phyloP scores from a whole-genome alignment of 1,284 basidiomycete genomes.

The Vanrija sp. region DNA sequence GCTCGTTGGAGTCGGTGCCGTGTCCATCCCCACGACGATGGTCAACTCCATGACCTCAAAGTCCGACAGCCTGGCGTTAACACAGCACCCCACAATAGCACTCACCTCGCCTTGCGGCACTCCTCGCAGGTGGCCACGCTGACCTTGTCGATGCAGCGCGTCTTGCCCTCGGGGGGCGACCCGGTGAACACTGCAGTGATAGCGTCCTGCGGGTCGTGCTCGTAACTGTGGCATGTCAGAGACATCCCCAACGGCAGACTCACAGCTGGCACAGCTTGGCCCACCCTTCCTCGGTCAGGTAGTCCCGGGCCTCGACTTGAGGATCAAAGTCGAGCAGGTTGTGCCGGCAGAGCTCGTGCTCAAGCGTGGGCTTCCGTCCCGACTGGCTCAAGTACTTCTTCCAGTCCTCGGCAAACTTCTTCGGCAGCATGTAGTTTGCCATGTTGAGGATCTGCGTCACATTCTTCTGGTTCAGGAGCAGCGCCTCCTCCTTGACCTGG shows the following conservation, averaged over 20 bases:
- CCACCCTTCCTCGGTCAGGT: constrained; percentile 26
- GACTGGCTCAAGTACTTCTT: constrained; percentile 10
- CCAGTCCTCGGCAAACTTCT: constrained; percentile 23
- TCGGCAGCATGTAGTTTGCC: constrained; percentile 28
- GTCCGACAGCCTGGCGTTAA: constrained; percentile 11
- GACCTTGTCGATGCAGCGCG: neutral
- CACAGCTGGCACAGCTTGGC: constrained; percentile 19
- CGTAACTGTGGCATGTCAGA: constrained; percentile 15
- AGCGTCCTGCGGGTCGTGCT: constrained; percentile 9
- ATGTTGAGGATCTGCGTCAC: constrained; percentile 9
- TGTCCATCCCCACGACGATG: constrained; percentile 10
- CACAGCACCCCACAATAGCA: neutral
- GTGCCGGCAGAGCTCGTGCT: constrained; percentile 31
- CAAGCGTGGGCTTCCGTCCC: constrained; percentile 8
- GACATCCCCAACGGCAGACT: constrained; percentile 1
- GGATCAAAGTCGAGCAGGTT: constrained; percentile 37
- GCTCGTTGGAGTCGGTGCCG: neutral
- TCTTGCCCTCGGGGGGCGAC: neutral
- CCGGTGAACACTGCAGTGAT: constrained; percentile 18
- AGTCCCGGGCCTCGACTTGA: constrained; percentile 15
- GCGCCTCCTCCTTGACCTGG: constrained; percentile 7
- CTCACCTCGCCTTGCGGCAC: constrained; percentile 12
- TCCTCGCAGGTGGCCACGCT: constrained; percentile 11
- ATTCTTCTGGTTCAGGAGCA: constrained; percentile 5
- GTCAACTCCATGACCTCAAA: constrained; percentile 18